These are phyloP conservation scores for Testicularia cyperi DNA, from an alignment of 1,284 basidiomycete genomes.

Conservation along the genomic window DNA sequence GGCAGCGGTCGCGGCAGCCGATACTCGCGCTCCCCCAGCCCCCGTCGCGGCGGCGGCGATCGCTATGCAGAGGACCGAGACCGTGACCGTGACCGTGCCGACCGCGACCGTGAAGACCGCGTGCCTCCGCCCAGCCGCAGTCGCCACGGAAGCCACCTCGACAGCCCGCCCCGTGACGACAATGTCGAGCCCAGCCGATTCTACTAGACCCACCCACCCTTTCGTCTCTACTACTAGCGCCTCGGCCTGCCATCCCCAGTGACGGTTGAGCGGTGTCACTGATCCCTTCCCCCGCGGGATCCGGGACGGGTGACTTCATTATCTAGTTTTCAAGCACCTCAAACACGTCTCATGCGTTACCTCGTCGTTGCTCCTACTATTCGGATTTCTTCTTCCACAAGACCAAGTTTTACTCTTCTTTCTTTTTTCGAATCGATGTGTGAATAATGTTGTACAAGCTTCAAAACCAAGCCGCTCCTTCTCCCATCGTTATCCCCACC, in stretches of 20 bases:
- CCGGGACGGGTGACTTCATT: too few relatives aligned
- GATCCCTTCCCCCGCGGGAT: too few relatives aligned
- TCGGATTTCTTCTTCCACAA: background rate
- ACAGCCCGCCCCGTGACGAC: constrained; percentile 38
- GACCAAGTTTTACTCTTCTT: background rate
- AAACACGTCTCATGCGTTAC: background rate
- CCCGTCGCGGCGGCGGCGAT: constrained; percentile 14
- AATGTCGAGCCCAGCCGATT: constrained; percentile 35
- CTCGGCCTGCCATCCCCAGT: too few relatives aligned
- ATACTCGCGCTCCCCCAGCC: constrained; percentile 36
- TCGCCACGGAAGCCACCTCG: constrained; percentile 35
- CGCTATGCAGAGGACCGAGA: constrained; percentile 16
- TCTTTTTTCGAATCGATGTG: too few relatives aligned
- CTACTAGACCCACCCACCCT: constrained; percentile 1
- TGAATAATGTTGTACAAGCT: too few relatives aligned
- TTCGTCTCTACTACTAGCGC: background rate
- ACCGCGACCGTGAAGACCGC: too few relatives aligned
- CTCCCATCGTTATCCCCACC: too few relatives aligned
- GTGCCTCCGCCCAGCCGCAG: constrained; percentile 17
- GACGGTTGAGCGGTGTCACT: too few relatives aligned
- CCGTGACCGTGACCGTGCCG: too few relatives aligned
- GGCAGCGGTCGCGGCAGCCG: constrained; percentile 15
- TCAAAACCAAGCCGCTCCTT: too few relatives aligned
- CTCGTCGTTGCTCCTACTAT: too few relatives aligned
- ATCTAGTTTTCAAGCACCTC: too few relatives aligned